phyloP scores from a whole-genome alignment of 495 filamentous ascomycete species.

The Achaetomiella virescens region DNA sequence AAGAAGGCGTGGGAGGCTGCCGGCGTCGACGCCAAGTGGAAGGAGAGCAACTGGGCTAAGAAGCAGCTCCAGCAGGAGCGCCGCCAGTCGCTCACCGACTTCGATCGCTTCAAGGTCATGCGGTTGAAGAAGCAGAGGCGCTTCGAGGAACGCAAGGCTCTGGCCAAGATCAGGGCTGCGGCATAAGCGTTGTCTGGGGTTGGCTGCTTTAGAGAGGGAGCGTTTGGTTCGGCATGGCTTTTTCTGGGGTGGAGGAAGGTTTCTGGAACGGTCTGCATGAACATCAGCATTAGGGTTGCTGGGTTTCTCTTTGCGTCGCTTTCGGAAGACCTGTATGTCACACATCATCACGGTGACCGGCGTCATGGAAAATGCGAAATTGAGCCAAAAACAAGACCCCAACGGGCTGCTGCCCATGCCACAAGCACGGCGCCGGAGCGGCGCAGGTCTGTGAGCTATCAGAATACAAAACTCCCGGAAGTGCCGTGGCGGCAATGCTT shows the following conservation, averaged over 20 bases:
- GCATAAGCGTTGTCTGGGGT: slow-evolving; percentile 30
- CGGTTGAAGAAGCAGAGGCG: slow-evolving; percentile 95
- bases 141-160: slow-evolving; percentile 91
- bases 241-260: slow-evolving; percentile 28
- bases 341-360: slow-evolving; percentile 39
- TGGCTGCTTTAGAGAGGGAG: slow-evolving; percentile 22
- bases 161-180: slow-evolving; percentile 64
- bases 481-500: slow-evolving; percentile 6
- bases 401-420: slow-evolving; percentile 12
- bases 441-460: slow-evolving; percentile 12
- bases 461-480: slow-evolving; percentile 7
- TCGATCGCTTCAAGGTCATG: slow-evolving; percentile 99
- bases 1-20: slow-evolving; percentile 79
- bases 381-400: slow-evolving; percentile 28
- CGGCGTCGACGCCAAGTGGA: slow-evolving; percentile 87
- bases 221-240: slow-evolving; percentile 36
- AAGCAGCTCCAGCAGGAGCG: slow-evolving; percentile 73
- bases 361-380: slow-evolving; percentile 43
- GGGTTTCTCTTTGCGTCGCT: slow-evolving; percentile 43
- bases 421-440: slow-evolving; percentile 1
- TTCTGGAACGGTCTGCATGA: slow-evolving; percentile 44
- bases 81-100: slow-evolving; percentile 88
- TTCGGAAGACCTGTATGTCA: slow-evolving; percentile 50
- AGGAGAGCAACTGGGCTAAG: slow-evolving; percentile 83
- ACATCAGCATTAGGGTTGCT: slow-evolving; percentile 43